phyloP scores from a whole-genome alignment of 495 filamentous ascomycete genomes.

The Bacidia gigantensis region DNA sequence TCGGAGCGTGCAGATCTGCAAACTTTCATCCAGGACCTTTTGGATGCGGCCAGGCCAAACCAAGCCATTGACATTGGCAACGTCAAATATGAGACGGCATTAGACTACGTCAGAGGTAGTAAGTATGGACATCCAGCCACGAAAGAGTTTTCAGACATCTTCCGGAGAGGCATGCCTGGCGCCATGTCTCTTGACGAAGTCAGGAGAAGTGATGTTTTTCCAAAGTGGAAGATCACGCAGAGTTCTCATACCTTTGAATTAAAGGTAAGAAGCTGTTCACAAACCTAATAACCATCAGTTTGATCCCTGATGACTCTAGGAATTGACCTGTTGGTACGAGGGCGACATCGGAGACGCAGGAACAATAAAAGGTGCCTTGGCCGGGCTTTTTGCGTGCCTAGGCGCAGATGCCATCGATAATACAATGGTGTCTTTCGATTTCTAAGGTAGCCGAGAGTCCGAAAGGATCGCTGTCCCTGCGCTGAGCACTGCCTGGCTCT shows the following conservation, averaged over 20 bases:
- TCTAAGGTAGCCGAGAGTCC: not conserved
- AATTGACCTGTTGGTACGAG: slow-evolving; percentile 54
- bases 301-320: slow-evolving; percentile 20
- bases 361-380: slow-evolving; percentile 51
- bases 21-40: not conserved
- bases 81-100: slow-evolving; percentile 1
- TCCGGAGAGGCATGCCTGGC: slow-evolving; percentile 63
- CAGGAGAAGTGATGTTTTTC: slow-evolving; percentile 42
- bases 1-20: not conserved
- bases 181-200: slow-evolving; percentile 53
- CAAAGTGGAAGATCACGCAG: slow-evolving; percentile 37
- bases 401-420: slow-evolving; percentile 51
- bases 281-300: not conserved
- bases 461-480: too few relatives aligned
- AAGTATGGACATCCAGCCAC: slow-evolving; percentile 20
- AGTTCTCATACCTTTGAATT: slow-evolving; percentile 31
- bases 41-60: not conserved
- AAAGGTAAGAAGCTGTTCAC: slow-evolving; percentile 23
- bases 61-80: slow-evolving; percentile 8
- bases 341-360: slow-evolving; percentile 37
- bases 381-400: slow-evolving; percentile 63
- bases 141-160: slow-evolving; percentile 37
- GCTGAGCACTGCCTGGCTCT: too few relatives aligned
- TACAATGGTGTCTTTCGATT: slow-evolving; percentile 15
- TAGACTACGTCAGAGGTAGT: slow-evolving; percentile 9